A percentile compares a stretch with the other conserved stretches of the same genome.
Conservation (phyloP, 2,329 filamentous ascomycete genomes). For the Dactylella cylindrospora region DNA sequence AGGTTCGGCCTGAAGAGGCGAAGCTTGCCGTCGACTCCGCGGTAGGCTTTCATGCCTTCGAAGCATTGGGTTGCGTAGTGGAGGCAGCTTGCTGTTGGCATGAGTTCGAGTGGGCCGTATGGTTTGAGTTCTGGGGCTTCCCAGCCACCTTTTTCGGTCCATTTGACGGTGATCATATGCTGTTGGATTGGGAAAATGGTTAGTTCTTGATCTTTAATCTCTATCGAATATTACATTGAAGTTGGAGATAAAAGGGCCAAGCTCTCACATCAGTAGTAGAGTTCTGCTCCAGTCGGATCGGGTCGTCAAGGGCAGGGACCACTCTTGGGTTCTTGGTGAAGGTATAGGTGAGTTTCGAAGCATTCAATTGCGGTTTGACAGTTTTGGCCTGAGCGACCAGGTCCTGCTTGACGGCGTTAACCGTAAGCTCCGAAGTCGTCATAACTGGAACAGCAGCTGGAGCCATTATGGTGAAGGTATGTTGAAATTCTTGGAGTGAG, state of each 20-base stretch:
- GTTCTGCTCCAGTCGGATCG: constrained; percentile 47
- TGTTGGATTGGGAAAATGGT: constrained; percentile 61
- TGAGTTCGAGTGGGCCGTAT: constrained; percentile 74
- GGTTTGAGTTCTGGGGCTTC: constrained; percentile 70
- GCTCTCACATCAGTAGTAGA: constrained; percentile 37
- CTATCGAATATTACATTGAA: background rate
- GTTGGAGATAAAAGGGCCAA: no score
- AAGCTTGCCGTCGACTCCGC: constrained; percentile 68
- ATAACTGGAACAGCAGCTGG: constrained; percentile 34
- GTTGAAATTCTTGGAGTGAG: no score
- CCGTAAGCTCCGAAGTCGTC: constrained; percentile 22
- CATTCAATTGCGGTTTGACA: constrained; percentile 51
- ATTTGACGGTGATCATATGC: constrained; percentile 79
- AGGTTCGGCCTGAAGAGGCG: constrained; percentile 75
- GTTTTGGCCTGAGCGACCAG: background rate
- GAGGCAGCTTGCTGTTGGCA: constrained; percentile 76
- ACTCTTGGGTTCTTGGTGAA: constrained; percentile 57
- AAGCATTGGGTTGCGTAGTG: constrained; percentile 93
- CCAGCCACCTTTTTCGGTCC: constrained; percentile 70
- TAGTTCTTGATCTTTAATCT: background rate
- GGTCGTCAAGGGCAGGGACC: constrained; percentile 58
- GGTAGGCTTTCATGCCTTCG: constrained; percentile 77
- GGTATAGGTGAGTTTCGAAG: constrained; percentile 63
- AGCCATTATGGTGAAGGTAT: constrained; percentile 38
- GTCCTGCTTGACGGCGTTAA: constrained; percentile 26